Evolutionary conservation across 2,329 filamentous ascomycete species (phyloP), one percentile per base, ranked within the genome.

Genomic region (Aureobasidium sp.): DNA sequence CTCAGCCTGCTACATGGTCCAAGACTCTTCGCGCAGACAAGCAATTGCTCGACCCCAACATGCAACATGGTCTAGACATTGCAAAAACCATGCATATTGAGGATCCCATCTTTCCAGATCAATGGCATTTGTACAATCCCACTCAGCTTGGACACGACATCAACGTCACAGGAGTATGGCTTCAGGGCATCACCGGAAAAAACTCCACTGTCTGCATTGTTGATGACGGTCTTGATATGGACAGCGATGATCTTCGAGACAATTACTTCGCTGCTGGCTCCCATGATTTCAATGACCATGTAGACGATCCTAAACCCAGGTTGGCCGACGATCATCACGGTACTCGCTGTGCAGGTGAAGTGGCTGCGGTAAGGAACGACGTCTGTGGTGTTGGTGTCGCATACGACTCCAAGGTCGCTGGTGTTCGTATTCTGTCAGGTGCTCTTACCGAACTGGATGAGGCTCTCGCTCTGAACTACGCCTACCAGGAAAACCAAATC

Each of bases 321-420:
- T 73, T 97, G 3, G 79, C 76, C 3, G 91, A 97, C 60, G 93
- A 98, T 66, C 81, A 76, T 57, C 93, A 98, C 67, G 93, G 93
- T 51, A 98, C 93, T 35, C 80, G 93, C 59, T 98, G 93, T 68
- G 91, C 91, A 19, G 93, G 93, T 56, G 93, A 98, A 71, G 86
- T 98, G 19, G 85, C 88, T 2, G 93, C 93, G 1, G 90, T 84
- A n/a, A 86, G 79, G 63, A 98, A 98, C 67, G 78, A 96, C 65
- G 86, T 91, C 7, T 98, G 93, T 62, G 93, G 93, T 61, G 81
- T 98, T n/a, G 93, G 93, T 47, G 88, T 97, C 52, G 93, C 93
- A 12, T 98, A 93, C 68, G 86, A 95, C 64, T 84, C 90, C 59
- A 90, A 85, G 66, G 85, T 98, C 62, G 84, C 93, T 3, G 93